Conservation (phyloP, 2,329 filamentous ascomycete species). For the Sporothrix dimorphospora region DNA sequence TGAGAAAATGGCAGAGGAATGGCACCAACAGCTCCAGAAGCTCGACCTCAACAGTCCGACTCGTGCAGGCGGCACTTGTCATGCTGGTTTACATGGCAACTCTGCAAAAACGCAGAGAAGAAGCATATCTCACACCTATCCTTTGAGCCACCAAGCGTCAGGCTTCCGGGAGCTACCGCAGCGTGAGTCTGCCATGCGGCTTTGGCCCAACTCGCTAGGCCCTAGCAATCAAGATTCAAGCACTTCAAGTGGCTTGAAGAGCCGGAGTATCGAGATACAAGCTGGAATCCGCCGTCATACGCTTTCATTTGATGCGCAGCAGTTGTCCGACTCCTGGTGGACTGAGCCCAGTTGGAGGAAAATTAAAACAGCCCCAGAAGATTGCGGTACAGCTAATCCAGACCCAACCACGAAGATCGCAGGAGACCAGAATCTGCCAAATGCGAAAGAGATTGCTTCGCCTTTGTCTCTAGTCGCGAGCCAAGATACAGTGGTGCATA, state of each 20-base stretch:
- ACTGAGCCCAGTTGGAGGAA: neutral
- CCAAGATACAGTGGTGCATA: neutral
- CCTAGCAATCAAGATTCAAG: neutral
- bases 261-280: neutral
- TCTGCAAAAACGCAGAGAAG: neutral
- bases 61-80: neutral
- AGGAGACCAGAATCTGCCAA: neutral
- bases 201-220: neutral
- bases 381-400: too few relatives aligned
- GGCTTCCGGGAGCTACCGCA: neutral
- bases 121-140: slow-evolving; percentile 24
- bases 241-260: neutral
- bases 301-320: neutral
- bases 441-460: neutral
- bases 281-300: neutral
- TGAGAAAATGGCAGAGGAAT: slow-evolving; percentile 20
- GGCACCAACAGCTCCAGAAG: slow-evolving; percentile 20
- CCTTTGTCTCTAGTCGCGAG: neutral
- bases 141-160: neutral
- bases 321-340: slow-evolving; percentile 13
- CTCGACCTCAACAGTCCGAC: neutral
- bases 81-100: neutral
- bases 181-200: neutral
- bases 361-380: neutral
- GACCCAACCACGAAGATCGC: neutral